Base-by-base conservation (phyloP, 139 green algal species). In the Picochlorum costavermella region DNA sequence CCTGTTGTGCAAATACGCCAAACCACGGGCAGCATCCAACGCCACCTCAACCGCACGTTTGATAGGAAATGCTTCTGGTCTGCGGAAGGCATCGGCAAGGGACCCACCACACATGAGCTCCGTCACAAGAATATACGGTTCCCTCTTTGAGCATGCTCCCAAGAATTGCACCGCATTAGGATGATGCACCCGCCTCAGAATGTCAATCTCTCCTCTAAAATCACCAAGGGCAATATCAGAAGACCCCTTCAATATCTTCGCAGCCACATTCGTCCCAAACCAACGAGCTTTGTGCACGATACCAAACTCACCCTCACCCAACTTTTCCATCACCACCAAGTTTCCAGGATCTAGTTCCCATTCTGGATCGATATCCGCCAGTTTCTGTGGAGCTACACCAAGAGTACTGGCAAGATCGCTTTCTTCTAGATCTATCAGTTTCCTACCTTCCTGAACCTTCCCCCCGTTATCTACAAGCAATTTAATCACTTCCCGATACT, bases 291-390 rank as follows among this genome's bases (percentile, higher is more conserved):
- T 87, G 84, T 88, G 89, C 64, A 96, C 88, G 55, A 91, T 81
- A 5, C 88, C 88, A 81, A 95, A 95, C 71, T 94, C 87, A n/a
- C 88, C 88, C 65, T 88, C 82, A 33, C 89, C 84, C n/a, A 95
- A 73, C 67, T 96, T 94, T 49, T 90, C 80, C 46, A 87, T 61
- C 5, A 94, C 72, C 20, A 83, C 64, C 16, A 95, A 74, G 28
- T 81, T 76, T n/a, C 72, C 72, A 12, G 88, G 86, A 55, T 92
- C 84, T 12, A 95, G 80, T 69, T 95, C 88, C 88, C 88, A 95
- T 68, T 95, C 89, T 1, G 80, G 79, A 61, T 92, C 85, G 65
- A 88, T 81, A 31, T 87, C 82, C 26, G 84, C 68, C 55, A 80
- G 65, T n/a, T 80, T 65, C 57, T 73, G 50, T 49, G 68, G 67